Evolutionary conservation across 495 filamentous ascomycete genomes (phyloP).

Genomic region (Neurospora sp.): DNA sequence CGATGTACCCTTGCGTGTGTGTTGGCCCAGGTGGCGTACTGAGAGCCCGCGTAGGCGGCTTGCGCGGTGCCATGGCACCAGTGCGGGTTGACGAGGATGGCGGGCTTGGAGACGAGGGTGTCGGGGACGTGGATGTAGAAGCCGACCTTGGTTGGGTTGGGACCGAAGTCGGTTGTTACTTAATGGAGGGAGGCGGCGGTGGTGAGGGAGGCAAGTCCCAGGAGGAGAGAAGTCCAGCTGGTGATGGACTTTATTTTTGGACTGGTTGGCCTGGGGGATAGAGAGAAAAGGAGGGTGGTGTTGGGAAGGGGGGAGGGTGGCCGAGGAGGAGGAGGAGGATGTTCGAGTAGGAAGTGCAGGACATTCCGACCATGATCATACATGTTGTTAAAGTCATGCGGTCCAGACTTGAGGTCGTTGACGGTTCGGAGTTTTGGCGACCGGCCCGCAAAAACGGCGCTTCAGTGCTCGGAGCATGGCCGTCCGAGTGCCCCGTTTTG

Average conservation of each 20-base stretch:
- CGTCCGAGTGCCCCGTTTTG: neutral
- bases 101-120: conserved; percentile 30
- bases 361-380: neutral
- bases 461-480: conserved; percentile 1
- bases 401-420: neutral
- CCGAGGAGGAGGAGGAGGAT: neutral
- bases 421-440: neutral
- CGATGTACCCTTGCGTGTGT: conserved; percentile 42
- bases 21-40: conserved; percentile 33
- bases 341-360: too few relatives aligned
- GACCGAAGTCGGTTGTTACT: conserved; percentile 28
- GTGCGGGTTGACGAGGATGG: conserved; percentile 48
- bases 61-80: conserved; percentile 36
- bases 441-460: conserved; percentile 1
- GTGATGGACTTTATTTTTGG: neutral
- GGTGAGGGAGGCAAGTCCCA: neutral
- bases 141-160: conserved; percentile 40
- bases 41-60: conserved; percentile 19
- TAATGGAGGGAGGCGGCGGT: conserved; percentile 19
- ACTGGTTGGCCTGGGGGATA: neutral
- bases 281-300: neutral
- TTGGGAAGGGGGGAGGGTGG: neutral
- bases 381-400: neutral
- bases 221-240: neutral
- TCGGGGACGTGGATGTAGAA: conserved; percentile 45